Evolutionary conservation across 305 asterid species (phyloP).

Genomic region (Fraxinus platypoda): DNA sequence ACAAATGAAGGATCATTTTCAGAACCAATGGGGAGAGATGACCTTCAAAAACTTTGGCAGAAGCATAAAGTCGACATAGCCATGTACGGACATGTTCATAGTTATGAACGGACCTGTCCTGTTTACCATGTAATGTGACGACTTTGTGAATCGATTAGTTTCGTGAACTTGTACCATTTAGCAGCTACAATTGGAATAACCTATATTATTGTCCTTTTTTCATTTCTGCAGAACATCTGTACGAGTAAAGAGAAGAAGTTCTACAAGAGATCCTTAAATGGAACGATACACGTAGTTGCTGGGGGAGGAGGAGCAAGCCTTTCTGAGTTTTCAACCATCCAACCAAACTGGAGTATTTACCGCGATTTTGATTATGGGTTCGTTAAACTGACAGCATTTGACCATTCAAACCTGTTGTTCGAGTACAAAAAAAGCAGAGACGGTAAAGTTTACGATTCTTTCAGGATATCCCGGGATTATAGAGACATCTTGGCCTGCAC

Average conservation of each 20-base stretch:
- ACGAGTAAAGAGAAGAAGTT: conserved; percentile 56
- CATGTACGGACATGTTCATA: conserved; percentile 75
- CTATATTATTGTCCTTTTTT: background rate
- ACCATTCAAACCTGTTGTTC: conserved; percentile 72
- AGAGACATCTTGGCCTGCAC: conserved; percentile 86
- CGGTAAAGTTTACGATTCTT: conserved; percentile 80
- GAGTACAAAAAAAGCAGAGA: conserved; percentile 90
- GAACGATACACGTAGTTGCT: conserved; percentile 90
- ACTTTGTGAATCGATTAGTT: background rate
- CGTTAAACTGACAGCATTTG: conserved; percentile 81
- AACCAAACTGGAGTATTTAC: conserved; percentile 72
- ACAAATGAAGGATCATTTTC: conserved; percentile 72
- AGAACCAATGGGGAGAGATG: conserved; percentile 89
- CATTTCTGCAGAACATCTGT: conserved; percentile 61
- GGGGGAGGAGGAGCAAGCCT: conserved; percentile 95
- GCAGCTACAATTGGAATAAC: background rate
- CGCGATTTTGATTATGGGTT: conserved; percentile 76
- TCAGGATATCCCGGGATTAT: conserved; percentile 73
- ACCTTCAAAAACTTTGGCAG: conserved; percentile 96
- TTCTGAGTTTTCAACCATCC: conserved; percentile 51
- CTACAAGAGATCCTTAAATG: conserved; percentile 73
- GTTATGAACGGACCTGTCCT: conserved; percentile 82
- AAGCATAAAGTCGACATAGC: conserved; percentile 95
- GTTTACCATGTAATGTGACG: conserved; percentile 59
- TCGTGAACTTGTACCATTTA: background rate